A percentile compares a stretch with the other conserved stretches of the same genome.
Conservation (phyloP, 768 basidiomycete species). For the Boletus subcaerulescens region DNA sequence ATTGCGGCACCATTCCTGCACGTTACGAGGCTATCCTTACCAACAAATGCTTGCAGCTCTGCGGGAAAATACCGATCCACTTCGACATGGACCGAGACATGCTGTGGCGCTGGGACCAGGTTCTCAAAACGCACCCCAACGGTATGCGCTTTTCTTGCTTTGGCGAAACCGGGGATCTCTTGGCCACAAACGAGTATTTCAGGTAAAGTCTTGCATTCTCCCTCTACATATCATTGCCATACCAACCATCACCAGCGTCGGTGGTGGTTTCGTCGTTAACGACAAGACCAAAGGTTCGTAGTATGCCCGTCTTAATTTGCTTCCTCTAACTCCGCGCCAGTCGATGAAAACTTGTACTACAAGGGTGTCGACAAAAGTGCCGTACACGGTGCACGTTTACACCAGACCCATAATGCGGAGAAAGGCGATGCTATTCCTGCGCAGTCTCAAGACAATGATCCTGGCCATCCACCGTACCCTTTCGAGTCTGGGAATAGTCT, state of each 20-base stretch:
- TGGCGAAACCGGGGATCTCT: conserved; percentile 71
- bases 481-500: conserved; percentile 77
- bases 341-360: conserved; percentile 94
- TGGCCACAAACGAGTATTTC: conserved; percentile 95
- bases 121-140: conserved; percentile 87
- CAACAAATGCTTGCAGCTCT: conserved; percentile 66
- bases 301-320: background rate
- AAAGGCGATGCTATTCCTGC: conserved; percentile 13
- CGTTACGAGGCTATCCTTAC: conserved; percentile 68
- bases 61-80: conserved; percentile 69
- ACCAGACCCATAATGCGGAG: conserved; percentile 54
- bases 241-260: conserved; percentile 49
- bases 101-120: conserved; percentile 88
- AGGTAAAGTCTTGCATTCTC: conserved; percentile 37
- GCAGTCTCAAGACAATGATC: conserved; percentile 22
- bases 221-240: background rate
- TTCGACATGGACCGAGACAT: conserved; percentile 92
- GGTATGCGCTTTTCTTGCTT: conserved; percentile 93
- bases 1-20: conserved; percentile 77
- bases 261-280: conserved; percentile 94
- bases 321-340: conserved; percentile 34
- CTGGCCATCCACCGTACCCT: conserved; percentile 74
- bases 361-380: conserved; percentile 81
- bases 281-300: conserved; percentile 80
- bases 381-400: conserved; percentile 77